Base-by-base conservation (phyloP, 495 filamentous ascomycete species). In the Neurospora pannonica region DNA sequence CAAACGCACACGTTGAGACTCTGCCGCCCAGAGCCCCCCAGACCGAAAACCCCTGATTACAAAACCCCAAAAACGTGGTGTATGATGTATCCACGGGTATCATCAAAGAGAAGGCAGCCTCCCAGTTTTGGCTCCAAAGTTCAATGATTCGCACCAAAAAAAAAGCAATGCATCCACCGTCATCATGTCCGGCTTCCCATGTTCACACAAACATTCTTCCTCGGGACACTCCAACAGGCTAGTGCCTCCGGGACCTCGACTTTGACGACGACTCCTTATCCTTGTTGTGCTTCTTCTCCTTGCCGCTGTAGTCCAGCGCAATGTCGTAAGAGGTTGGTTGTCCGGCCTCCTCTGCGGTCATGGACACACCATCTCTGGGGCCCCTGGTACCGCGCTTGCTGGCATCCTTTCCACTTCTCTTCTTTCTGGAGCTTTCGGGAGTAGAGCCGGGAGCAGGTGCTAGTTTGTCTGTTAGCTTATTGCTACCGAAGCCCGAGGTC, bases 281-380 rank as follows among this genome's bases (percentile, higher is more conserved):
- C 54, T 67, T 67, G 54, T 28, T 34, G 54, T 67, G 54, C 28
- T 67, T 67, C 54, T 67, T 67, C 31, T 72, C 72, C n/a, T 74
- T 74, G 17, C 74, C 74, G 71, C 76, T 76, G 43, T 78, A 78
- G 70, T 78, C 75, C 73, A 78, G 76, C 69, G 73, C 72, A 43
- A 78, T 76, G 36, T 75, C 73, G 71, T 74, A 76, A 21, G 75
- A 70, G 3, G 76, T 69, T 34, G 69, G 5, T 2, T 72, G 46
- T 24, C 76, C 76, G 48, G 21, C 70, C 4, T 43, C 74, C 15
- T 67, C 54, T 17, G 28, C 54, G 15, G 46, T 24, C 36, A 71
- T 62, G 7, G 71, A 38, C 21, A 24, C 67, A 31, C 13, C 71
- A 21, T 37, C 70, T 67, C 42, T 48, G 34, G 37, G 71, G 39